Evolutionary conservation across 2,329 filamentous ascomycete species (phyloP), one percentile per base, ranked within the genome.

Genomic region (Fusarium concolor): DNA sequence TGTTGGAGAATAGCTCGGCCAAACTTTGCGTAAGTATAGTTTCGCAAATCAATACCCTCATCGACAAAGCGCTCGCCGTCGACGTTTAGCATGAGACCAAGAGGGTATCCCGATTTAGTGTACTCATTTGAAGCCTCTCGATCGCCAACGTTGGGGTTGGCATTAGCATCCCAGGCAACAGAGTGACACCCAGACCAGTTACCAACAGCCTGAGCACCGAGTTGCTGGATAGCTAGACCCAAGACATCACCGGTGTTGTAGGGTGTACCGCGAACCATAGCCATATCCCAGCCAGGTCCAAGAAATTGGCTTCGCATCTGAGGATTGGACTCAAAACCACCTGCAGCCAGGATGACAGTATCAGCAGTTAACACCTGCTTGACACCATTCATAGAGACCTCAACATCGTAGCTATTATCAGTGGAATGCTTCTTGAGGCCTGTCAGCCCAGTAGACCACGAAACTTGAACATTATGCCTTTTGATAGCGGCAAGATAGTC

Each of bases 251-350:
- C 62, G 1, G 49, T 67, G 10, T 66, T 66, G n/a, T 67, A 66
- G 6, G 62, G 63, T 6, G 63, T 66, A 10, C 84, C 69, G 0
- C 69, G 66, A 2, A 71, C 66, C 68, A 67, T 71, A 10, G 69
- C 69, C 42, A 71, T 31, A n/a, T 71, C 69, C 69, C 69, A 71
- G 2, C 59, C 62, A 2, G 69, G 62, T 0, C 88, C 88, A 11
- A 84, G 77, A 49, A 79, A 81, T 52, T 87, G 83, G 5, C 81
- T 78, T n/a, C 88, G 82, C 80, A 90, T 81, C 4, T 81, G 79
- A 0, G 87, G 79, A 37, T 86, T 89, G 7, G 88, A 83, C 75
- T 62, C 59, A 2, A 62, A 62, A 3, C 59, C 59, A 3, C 59
- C 59, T 2, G 57, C 59, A 31, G 59, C 59, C 7, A 62, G 9